Conservation (phyloP, 2,329 filamentous ascomycete species). For the Conoideocrella luteorostrata region DNA sequence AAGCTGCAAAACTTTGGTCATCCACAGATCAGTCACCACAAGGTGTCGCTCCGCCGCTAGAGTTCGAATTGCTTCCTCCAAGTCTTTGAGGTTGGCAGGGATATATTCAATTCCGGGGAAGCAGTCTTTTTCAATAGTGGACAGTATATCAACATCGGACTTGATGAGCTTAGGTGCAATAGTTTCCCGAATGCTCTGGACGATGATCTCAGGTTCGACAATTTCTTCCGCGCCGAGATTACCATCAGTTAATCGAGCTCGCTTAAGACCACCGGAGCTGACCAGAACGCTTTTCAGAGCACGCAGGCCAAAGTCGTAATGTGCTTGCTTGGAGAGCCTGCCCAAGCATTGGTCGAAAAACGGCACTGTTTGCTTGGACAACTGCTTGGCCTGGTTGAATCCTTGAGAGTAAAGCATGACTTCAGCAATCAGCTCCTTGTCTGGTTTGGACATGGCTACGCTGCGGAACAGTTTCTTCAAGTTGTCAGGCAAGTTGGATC, state of each 20-base stretch:
- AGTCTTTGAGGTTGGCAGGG: slow-evolving; percentile 73
- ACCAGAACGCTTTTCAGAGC: slow-evolving; percentile 97
- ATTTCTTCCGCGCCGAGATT: slow-evolving; percentile 59
- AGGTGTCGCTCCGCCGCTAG: slow-evolving; percentile 81
- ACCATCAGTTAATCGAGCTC: slow-evolving; percentile 61
- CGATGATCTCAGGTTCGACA: slow-evolving; percentile 93
- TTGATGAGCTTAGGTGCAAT: slow-evolving; percentile 97
- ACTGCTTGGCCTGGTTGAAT: slow-evolving; percentile 89
- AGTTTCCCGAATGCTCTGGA: slow-evolving; percentile 96
- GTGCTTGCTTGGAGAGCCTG: slow-evolving; percentile 86
- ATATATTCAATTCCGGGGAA: slow-evolving; percentile 94
- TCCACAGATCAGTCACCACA: slow-evolving; percentile 89
- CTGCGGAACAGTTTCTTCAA: slow-evolving; percentile 99
- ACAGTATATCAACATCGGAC: slow-evolving; percentile 83
- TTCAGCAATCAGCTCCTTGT: slow-evolving; percentile 98
- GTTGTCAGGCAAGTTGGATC: slow-evolving; percentile 97
- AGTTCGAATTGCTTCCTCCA: slow-evolving; percentile 74
- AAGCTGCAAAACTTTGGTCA: slow-evolving; percentile 92
- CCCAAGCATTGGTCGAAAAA: slow-evolving; percentile 91
- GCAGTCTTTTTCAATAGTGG: slow-evolving; percentile 70
- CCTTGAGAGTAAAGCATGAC: slow-evolving; percentile 99
- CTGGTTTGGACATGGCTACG: slow-evolving; percentile 98
- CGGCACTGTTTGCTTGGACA: slow-evolving; percentile 93
- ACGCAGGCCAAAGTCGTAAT: slow-evolving; percentile 98
- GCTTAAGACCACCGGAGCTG: slow-evolving; percentile 93